Conservation (phyloP, 1,284 basidiomycete genomes). For the Marasmius fiardii region DNA sequence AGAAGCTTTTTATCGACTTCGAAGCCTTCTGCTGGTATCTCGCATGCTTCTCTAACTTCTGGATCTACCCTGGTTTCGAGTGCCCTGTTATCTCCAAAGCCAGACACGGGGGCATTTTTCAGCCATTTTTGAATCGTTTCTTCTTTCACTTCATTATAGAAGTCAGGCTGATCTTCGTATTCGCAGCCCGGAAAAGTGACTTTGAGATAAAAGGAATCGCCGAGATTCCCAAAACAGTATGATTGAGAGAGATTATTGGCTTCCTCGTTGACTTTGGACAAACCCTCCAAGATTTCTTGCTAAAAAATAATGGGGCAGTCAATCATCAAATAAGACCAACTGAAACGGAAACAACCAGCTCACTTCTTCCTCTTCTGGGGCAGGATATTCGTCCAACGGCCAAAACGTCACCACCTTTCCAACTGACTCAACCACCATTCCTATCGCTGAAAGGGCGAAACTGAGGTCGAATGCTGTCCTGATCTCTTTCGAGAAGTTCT, state of each 20-base stretch:
- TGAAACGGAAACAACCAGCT: too few relatives aligned
- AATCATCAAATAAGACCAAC: too few relatives aligned
- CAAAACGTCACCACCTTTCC: too few relatives aligned
- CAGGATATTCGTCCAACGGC: too few relatives aligned
- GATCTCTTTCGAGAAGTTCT: too few relatives aligned
- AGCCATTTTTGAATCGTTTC: constrained; percentile 14
- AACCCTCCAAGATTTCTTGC: too few relatives aligned
- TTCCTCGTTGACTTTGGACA: background rate
- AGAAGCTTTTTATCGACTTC: constrained; percentile 20
- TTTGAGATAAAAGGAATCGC: constrained; percentile 7
- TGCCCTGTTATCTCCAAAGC: constrained; percentile 20
- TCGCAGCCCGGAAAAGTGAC: constrained; percentile 18
- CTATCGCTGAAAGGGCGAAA: too few relatives aligned
- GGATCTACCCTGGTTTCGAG: constrained; percentile 20
- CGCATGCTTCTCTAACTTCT: constrained; percentile 23
- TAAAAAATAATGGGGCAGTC: too few relatives aligned
- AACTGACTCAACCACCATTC: too few relatives aligned
- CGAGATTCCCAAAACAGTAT: background rate
- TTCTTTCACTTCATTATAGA: background rate
- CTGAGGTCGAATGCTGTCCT: too few relatives aligned
- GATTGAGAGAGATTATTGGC: background rate
- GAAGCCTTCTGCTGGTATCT: constrained; percentile 25
- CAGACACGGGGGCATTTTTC: constrained; percentile 19
- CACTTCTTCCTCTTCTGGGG: too few relatives aligned
- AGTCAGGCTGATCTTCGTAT: constrained; percentile 2